Evolutionary conservation across 1,139 yeast genomes (phyloP).

Genomic region (Blastobotrys apis): DNA sequence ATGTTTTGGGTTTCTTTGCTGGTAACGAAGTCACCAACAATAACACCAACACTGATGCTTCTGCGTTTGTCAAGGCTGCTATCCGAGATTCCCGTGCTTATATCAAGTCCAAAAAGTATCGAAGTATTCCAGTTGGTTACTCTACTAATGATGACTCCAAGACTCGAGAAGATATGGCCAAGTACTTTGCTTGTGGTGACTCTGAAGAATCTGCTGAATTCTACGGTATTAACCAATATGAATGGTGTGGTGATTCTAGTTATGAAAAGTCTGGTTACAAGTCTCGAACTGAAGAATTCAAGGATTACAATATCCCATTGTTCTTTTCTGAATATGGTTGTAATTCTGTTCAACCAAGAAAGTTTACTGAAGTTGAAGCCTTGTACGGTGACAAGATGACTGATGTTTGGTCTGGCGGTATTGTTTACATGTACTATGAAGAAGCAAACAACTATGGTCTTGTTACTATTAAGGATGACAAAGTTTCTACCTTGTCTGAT

Average conservation of each 20-base stretch:
- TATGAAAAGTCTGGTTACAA: conserved; percentile 80
- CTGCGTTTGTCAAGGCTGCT: conserved; percentile 76
- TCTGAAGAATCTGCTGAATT: conserved; percentile 73
- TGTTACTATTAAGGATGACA: conserved; percentile 60
- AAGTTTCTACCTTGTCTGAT: conserved; percentile 58
- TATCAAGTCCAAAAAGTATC: conserved; percentile 53
- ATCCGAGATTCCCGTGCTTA: conserved; percentile 79
- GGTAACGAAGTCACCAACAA: conserved; percentile 93
- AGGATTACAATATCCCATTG: conserved; percentile 62
- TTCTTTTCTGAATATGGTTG: conserved; percentile 95
- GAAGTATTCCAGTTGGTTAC: conserved; percentile 87
- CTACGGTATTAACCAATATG: conserved; percentile 94
- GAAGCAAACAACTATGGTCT: conserved; percentile 89
- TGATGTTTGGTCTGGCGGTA: conserved; percentile 84
- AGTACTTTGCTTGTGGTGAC: conserved; percentile 71
- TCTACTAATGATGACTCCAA: conserved; percentile 92
- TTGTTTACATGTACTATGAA: conserved; percentile 87
- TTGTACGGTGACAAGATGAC: conserved; percentile 56
- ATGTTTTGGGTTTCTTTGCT: conserved; percentile 89
- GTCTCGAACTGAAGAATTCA: conserved; percentile 65
- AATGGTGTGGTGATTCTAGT: conserved; percentile 91
- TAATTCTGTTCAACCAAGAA: conserved; percentile 63
- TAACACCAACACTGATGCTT: conserved; percentile 61
- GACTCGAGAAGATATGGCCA: conserved; percentile 49
- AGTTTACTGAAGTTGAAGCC: conserved; percentile 67